Evolutionary conservation across 331 rosid genomes (phyloP), one percentile per base, ranked within the genome.

Genomic region (Cucumis variabilis): DNA sequence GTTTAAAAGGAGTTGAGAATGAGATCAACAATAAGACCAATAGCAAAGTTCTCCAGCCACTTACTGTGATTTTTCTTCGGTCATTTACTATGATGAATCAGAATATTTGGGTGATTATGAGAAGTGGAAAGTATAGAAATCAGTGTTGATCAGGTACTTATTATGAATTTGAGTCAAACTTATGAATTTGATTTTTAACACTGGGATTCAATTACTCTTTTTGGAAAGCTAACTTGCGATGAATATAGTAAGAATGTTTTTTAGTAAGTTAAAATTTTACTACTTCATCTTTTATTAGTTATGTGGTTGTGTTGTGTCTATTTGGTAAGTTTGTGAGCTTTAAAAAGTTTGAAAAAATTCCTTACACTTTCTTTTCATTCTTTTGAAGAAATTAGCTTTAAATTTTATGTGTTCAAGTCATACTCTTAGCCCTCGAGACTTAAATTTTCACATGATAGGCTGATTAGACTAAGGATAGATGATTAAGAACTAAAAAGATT

Each of bases 131-230:
- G n/a, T n/a, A n/a, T n/a, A n/a, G n/a, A n/a, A n/a, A n/a, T n/a
- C n/a, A n/a, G n/a, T n/a, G n/a, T 97, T 88, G 99, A 97, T 90
- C 99, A 97, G 98, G 99, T 97, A 88, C 89, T 76, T 44, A 44
- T 44, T 37, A 17, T 7, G 76, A 76, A 77, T 88, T 84, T 79
- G 51, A 70, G 25, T 84, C 86, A 23, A 19, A 51, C 89, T 69
- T 74, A 60, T 28, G 80, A 75, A 80, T 88, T 84, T 53, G 27
- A 70, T 17, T 63, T 73, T 58, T 70, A 72, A 83, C 63, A 71
- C 87, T 90, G 30, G 88, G 20, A n/a, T n/a, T n/a, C n/a, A n/a
- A n/a, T n/a, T n/a, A n/a, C n/a, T n/a, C n/a, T n/a, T n/a, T n/a
- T n/a, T n/a, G n/a, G n/a, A 24, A 14, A 58, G 37, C 19, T 86